phyloP scores from a whole-genome alignment of 2,329 filamentous ascomycete genomes.

The Sporothrix brasiliensis region DNA sequence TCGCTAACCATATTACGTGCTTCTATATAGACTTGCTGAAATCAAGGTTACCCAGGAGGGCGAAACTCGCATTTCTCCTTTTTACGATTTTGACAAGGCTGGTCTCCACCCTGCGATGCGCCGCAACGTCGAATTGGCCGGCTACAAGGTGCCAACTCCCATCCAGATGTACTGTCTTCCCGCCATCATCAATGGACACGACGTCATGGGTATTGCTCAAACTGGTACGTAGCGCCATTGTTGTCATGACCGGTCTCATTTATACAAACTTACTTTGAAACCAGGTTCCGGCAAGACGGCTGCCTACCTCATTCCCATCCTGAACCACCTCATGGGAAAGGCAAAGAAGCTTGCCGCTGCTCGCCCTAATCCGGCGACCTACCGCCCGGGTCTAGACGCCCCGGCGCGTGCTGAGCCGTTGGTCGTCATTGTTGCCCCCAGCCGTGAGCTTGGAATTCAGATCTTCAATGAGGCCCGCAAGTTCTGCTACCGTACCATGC shows the following conservation, averaged over 20 bases:
- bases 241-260: too few relatives aligned
- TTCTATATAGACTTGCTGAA: constrained; percentile 52
- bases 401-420: constrained; percentile 78
- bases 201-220: constrained; percentile 87
- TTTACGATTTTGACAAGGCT: constrained; percentile 68
- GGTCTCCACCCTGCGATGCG: constrained; percentile 84
- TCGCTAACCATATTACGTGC: constrained; percentile 36
- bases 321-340: constrained; percentile 94
- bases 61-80: constrained; percentile 53
- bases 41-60: constrained; percentile 64
- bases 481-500: constrained; percentile 91
- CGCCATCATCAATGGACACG: constrained; percentile 72
- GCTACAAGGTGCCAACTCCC: constrained; percentile 75
- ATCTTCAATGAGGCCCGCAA: constrained; percentile 94
- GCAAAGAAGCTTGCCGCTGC: constrained; percentile 81
- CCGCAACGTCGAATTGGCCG: constrained; percentile 72
- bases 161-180: constrained; percentile 88
- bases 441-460: constrained; percentile 87
- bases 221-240: constrained; percentile 66
- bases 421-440: constrained; percentile 82
- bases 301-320: constrained; percentile 83
- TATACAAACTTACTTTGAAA: not conserved
- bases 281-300: constrained; percentile 94
- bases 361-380: constrained; percentile 67
- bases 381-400: constrained; percentile 51